A percentile compares a stretch with the other conserved stretches of the same genome.
phyloP scores from a whole-genome alignment of 805 yeast species.

The Pichia heedii region DNA sequence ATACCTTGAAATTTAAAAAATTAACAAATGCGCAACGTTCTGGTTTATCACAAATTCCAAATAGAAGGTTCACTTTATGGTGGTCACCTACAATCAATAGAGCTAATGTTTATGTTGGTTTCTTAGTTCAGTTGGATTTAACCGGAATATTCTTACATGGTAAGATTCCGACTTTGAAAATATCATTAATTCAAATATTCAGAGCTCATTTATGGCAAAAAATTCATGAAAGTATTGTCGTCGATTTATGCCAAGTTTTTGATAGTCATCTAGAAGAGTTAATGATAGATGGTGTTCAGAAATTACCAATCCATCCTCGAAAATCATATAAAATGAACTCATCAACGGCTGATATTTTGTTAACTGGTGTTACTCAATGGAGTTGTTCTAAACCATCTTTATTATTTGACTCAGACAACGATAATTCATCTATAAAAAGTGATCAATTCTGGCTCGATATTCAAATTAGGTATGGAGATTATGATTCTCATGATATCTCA shows the following conservation, averaged over 20 bases:
- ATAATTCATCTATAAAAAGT: constrained; percentile 44
- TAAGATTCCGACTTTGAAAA: constrained; percentile 93
- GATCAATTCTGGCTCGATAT: constrained; percentile 91
- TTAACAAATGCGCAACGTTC: constrained; percentile 96
- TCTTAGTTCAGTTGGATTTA: constrained; percentile 87
- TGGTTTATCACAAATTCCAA: constrained; percentile 95
- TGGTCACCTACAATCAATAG: constrained; percentile 99
- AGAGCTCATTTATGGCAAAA: constrained; percentile 99
- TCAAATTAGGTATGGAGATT: constrained; percentile 92
- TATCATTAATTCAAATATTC: constrained; percentile 90
- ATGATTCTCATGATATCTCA: constrained; percentile 93
- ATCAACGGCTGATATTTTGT: constrained; percentile 82
- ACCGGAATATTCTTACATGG: constrained; percentile 98
- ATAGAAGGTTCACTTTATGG: constrained; percentile 95
- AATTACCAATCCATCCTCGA: constrained; percentile 91
- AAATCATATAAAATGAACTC: constrained; percentile 97
- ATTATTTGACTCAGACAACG: constrained; percentile 61
- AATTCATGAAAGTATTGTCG: constrained; percentile 91
- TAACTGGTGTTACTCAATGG: constrained; percentile 75
- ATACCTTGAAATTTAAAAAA: constrained; percentile 87
- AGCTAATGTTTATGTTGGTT: constrained; percentile 97
- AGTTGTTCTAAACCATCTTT: constrained; percentile 73
- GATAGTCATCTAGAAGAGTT: constrained; percentile 80
- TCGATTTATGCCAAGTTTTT: constrained; percentile 84
- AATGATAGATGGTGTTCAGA: constrained; percentile 78